Conservation (phyloP, 2,329 filamentous ascomycete genomes). For the Epichloe amarillans region DNA sequence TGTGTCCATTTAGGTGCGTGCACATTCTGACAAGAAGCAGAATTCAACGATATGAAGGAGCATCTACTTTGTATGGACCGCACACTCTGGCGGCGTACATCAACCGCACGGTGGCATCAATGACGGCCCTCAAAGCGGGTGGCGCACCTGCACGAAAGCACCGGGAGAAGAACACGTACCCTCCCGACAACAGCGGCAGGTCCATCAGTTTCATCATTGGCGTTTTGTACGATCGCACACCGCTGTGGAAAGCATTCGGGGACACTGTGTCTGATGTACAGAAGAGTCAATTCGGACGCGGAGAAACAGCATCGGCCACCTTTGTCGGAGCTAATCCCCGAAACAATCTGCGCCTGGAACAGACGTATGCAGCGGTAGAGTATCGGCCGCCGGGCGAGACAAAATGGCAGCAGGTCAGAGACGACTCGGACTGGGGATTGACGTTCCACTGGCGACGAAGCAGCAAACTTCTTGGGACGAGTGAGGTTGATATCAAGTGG, state of each 20-base stretch:
- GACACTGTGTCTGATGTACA: slow-evolving; percentile 42
- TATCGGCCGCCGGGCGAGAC: slow-evolving; percentile 10
- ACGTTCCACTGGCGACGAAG: slow-evolving; percentile 68
- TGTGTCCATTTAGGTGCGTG: not conserved
- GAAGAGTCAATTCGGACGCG: slow-evolving; percentile 35
- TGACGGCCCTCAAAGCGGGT: slow-evolving; percentile 49
- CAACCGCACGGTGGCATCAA: slow-evolving; percentile 57
- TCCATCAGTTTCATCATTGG: slow-evolving; percentile 68
- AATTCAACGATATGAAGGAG: slow-evolving; percentile 82
- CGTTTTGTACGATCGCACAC: slow-evolving; percentile 59
- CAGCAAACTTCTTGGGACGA: slow-evolving; percentile 56
- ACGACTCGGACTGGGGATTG: slow-evolving; percentile 71
- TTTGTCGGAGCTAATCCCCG: slow-evolving; percentile 83
- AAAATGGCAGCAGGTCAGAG: slow-evolving; percentile 53
- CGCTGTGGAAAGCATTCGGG: slow-evolving; percentile 56
- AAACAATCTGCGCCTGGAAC: slow-evolving; percentile 68
- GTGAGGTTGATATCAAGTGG: slow-evolving; percentile 66
- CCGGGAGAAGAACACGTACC: slow-evolving; percentile 38
- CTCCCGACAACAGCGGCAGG: slow-evolving; percentile 64
- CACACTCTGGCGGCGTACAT: slow-evolving; percentile 80
- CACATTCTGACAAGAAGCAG: slow-evolving; percentile 14
- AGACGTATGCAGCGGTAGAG: slow-evolving; percentile 68
- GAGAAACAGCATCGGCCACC: slow-evolving; percentile 46
- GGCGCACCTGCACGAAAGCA: slow-evolving; percentile 16
- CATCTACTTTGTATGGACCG: slow-evolving; percentile 73